Base-by-base conservation (phyloP, 305 asterid genomes). In the Rubia tinctorum region DNA sequence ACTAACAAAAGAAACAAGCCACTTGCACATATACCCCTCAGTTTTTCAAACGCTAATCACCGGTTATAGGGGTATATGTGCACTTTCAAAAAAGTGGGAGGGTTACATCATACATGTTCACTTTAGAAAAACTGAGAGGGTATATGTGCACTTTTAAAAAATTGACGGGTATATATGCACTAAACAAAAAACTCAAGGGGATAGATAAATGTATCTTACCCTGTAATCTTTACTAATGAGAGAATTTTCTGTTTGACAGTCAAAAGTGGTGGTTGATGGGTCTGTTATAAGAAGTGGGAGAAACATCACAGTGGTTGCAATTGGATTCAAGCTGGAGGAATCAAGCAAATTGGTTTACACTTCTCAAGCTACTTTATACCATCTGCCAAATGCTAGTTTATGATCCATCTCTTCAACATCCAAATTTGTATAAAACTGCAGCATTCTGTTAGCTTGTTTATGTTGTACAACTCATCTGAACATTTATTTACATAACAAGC, bases 201-300 rank as follows among this genome's bases (percentile, higher is more conserved):
- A n/a, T n/a, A n/a, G n/a, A n/a, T n/a, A n/a, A n/a, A n/a, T n/a
- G n/a, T n/a, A n/a, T n/a, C n/a, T n/a, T n/a, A n/a, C n/a, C n/a
- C n/a, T n/a, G n/a, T n/a, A n/a, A n/a, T n/a, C n/a, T n/a, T n/a
- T n/a, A n/a, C n/a, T n/a, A 69, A 17, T 64, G 64, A 77, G 44
- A 70, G 63, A 66, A 8, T 18, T 78, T 55, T 44, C 6, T 77
- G 20, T 56, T 9, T 14, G 37, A 27, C 92, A 93, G 98, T 77
- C 82, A 18, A 86, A 84, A 80, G 82, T 88, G 30, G 56, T 81
- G 10, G 78, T 93, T 53, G 90, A 91, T 75, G 93, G 87, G 34
- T 79, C 89, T 27, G 86, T 91, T 25, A 70, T 84, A 51, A 81
- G 93, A 84, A 91, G 90, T 40, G 98, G 98, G 82, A 88, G 96